phyloP scores from a whole-genome alignment of 768 basidiomycete genomes.

The Lactarius quietus region DNA sequence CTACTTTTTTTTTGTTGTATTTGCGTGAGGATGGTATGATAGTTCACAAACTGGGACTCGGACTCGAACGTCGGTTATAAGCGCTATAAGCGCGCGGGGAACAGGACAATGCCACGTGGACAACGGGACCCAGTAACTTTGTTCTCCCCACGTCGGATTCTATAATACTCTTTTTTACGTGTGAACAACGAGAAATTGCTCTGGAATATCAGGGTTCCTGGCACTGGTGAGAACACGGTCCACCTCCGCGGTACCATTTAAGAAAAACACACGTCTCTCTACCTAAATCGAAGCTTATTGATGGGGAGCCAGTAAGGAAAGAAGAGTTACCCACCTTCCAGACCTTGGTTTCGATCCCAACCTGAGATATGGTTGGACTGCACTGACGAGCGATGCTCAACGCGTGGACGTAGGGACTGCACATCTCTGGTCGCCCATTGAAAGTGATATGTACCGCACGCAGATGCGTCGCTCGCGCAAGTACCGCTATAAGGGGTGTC shows the following conservation, averaged over 20 bases:
- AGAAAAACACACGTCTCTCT: constrained; percentile 4
- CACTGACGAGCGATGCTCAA: constrained; percentile 48
- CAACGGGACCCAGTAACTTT: too few relatives aligned
- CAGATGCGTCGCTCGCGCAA: constrained; percentile 47
- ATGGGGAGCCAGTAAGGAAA: background rate
- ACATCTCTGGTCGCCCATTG: constrained; percentile 20
- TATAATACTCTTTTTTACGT: background rate
- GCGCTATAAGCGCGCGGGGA: too few relatives aligned
- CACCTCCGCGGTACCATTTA: constrained; percentile 1
- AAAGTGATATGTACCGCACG: constrained; percentile 61
- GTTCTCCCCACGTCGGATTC: background rate
- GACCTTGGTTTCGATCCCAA: constrained; percentile 66
- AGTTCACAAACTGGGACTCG: too few relatives aligned
- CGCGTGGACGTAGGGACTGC: constrained; percentile 23
- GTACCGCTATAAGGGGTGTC: constrained; percentile 40
- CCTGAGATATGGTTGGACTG: constrained; percentile 48
- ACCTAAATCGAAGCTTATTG: constrained; percentile 5
- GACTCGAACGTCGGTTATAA: too few relatives aligned
- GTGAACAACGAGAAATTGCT: constrained; percentile 12
- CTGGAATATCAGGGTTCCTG: constrained; percentile 12
- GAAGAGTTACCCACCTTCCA: constrained; percentile 53
- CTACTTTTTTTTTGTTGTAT: background rate
- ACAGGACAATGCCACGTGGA: too few relatives aligned
- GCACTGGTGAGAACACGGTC: constrained; percentile 1
- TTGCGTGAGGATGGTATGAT: background rate